phyloP scores from a whole-genome alignment of 331 rosid species.

The Acacia concinna region DNA sequence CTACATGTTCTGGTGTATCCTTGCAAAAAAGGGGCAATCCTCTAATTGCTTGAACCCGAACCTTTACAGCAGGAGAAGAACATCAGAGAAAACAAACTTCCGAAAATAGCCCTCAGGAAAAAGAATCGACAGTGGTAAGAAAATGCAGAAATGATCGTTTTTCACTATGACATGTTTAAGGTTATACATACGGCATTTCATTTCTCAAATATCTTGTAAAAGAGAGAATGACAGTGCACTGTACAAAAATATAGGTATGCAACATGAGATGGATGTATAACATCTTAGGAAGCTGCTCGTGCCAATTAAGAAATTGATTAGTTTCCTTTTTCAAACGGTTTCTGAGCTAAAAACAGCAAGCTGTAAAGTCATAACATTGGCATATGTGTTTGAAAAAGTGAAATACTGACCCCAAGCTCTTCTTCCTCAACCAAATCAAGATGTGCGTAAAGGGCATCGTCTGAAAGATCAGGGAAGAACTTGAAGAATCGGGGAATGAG shows the following conservation, averaged over 20 bases:
- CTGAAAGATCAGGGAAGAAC: slow-evolving; percentile 86
- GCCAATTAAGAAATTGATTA: background rate
- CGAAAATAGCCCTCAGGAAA: slow-evolving; percentile 1
- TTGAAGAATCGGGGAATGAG: slow-evolving; percentile 95
- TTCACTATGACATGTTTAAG: background rate
- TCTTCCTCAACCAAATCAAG: slow-evolving; percentile 96
- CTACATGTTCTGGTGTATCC: slow-evolving; percentile 90
- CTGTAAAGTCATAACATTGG: background rate
- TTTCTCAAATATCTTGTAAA: slow-evolving; percentile 5
- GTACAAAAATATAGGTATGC: background rate
- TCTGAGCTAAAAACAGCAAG: slow-evolving; percentile 14
- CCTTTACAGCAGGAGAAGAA: slow-evolving; percentile 48
- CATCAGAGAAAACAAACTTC: slow-evolving; percentile 19
- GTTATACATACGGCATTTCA: background rate
- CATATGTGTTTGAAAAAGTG: background rate
- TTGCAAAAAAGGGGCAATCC: slow-evolving; percentile 99
- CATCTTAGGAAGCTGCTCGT: background rate
- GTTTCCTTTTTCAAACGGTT: background rate
- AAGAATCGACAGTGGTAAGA: background rate
- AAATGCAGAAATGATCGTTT: background rate
- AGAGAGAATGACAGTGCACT: background rate
- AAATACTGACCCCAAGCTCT: slow-evolving; percentile 83
- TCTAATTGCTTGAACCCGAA: slow-evolving; percentile 98
- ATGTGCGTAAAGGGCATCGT: slow-evolving; percentile 80
- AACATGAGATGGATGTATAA: background rate